A percentile compares a stretch with the other conserved stretches of the same genome.
Conservation (phyloP, 1,284 basidiomycete genomes). For the Phaffia rhodozyma region DNA sequence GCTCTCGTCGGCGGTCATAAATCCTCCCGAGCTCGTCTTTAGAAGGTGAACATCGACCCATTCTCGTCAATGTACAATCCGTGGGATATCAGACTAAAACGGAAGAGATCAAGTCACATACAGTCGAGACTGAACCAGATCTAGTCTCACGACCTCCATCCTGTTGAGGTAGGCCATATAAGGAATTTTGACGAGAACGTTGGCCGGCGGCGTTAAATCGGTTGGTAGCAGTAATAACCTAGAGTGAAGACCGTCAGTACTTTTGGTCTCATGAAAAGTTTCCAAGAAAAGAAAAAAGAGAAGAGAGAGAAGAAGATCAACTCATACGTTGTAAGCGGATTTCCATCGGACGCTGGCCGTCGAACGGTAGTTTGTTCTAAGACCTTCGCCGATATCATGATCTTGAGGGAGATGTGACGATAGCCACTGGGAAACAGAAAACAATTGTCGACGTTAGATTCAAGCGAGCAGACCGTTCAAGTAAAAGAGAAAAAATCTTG, state of each 20-base stretch:
- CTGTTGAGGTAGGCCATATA: too few species aligned
- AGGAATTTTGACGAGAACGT: not conserved
- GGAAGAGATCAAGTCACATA: too few species aligned
- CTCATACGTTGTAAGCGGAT: constrained; percentile 1
- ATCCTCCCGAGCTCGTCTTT: too few species aligned
- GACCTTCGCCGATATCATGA: constrained; percentile 32
- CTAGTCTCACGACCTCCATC: too few species aligned
- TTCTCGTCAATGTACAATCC: too few species aligned
- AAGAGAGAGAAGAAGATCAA: not conserved
- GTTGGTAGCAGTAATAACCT: constrained; percentile 1
- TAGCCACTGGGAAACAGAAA: constrained; percentile 47
- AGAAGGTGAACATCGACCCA: too few species aligned
- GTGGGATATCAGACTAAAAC: too few species aligned
- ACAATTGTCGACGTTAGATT: constrained; percentile 2
- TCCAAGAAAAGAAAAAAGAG: not conserved
- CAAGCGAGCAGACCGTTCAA: not conserved
- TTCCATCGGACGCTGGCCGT: constrained; percentile 6
- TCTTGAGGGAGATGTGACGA: constrained; percentile 43
- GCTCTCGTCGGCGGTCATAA: too few species aligned
- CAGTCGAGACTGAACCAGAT: too few species aligned
- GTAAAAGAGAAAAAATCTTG: not conserved
- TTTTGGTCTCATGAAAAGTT: not conserved
- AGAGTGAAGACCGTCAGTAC: not conserved
- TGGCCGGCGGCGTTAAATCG: constrained; percentile 1
- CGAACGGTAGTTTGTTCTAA: constrained; percentile 55